Base-by-base conservation (phyloP, 1,284 basidiomycete species). In the Fomitopsis schrenkii region DNA sequence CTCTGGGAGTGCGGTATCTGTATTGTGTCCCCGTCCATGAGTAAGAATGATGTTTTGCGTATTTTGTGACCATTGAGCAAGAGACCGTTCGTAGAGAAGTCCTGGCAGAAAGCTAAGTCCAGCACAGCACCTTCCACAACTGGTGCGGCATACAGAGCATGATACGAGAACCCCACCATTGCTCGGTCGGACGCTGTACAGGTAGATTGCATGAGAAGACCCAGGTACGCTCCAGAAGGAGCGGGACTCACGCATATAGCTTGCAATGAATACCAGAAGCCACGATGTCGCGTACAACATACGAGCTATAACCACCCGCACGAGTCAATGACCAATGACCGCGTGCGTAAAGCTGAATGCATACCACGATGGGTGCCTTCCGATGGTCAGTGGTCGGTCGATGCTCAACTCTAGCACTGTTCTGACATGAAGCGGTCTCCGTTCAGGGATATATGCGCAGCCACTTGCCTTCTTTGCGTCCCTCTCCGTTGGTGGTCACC, bases 61-160 rank as follows among this genome's bases (percentile, higher is more conserved):
- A 93, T 83, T 53, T 81, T 80, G 66, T 88, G 81, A 0, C 82
- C 86, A 68, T 94, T 94, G 57, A 93, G 76, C 38, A 83, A 71
- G 42, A 93, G 76, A 1, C 93, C 92, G 65, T 93, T 93, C n/a
- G 85, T 84, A 0, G 92, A 94, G 19, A 85, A 42, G 71, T 94
- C 93, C 86, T 93, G 66, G 17, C 66, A 19, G 9, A 64, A 64
- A 33, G 38, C 42, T 17, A 14, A 41, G 8, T n/a, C 28, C 17
- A 42, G 30, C 28, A 41, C 28, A 57, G 33, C n/a, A 45, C 48
- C 30, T 41, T 50, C 50, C 38, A 53, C n/a, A 33, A 15, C 3
- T 22, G 36, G 9, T 35, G 56, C 36, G 5, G 53, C 69, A 53
- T 70, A 90, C 89, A 74, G 90, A 86, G 67, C 90, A 91, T 3